Evolutionary conservation across 2,329 filamentous ascomycete genomes (phyloP).

Genomic region (Penicillium olsonii): DNA sequence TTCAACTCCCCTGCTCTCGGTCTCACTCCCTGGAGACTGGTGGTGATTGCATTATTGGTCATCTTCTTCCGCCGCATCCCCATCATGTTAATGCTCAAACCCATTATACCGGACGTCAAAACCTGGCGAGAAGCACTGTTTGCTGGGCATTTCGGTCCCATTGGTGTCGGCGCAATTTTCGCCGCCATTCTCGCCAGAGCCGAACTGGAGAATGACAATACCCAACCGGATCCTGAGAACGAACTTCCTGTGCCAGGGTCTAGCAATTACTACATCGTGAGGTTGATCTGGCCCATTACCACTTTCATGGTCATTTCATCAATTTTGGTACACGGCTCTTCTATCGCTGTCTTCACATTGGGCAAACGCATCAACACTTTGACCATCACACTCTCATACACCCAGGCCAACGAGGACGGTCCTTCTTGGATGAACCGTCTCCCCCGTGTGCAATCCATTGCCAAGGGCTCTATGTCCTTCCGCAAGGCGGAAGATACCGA

Average conservation of each 20-base stretch:
- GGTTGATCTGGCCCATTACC: constrained; percentile 92
- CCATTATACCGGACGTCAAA: constrained; percentile 92
- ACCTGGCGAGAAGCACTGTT: constrained; percentile 97
- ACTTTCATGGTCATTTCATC: constrained; percentile 93
- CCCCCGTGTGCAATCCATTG: constrained; percentile 78
- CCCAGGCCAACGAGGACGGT: constrained; percentile 81
- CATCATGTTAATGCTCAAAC: constrained; percentile 88
- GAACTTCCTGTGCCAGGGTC: constrained; percentile 55
- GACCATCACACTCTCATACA: constrained; percentile 94
- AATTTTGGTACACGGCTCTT: constrained; percentile 96
- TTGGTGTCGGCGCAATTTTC: constrained; percentile 95
- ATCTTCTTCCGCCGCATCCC: constrained; percentile 95
- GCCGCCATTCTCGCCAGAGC: constrained; percentile 88
- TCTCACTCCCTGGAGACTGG: constrained; percentile 80
- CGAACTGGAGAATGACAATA: constrained; percentile 76
- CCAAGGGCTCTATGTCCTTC: constrained; percentile 74
- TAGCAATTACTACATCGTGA: constrained; percentile 70
- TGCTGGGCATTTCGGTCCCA: constrained; percentile 95
- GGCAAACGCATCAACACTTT: constrained; percentile 98
- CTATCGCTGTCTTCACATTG: constrained; percentile 93
- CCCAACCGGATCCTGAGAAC: constrained; percentile 69
- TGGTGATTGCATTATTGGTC: constrained; percentile 91
- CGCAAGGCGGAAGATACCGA: constrained; percentile 69
- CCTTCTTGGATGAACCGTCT: constrained; percentile 94
- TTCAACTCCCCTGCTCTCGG: constrained; percentile 77